phyloP scores from a whole-genome alignment of 768 basidiomycete species.

The Pleurotus ostreatus region DNA sequence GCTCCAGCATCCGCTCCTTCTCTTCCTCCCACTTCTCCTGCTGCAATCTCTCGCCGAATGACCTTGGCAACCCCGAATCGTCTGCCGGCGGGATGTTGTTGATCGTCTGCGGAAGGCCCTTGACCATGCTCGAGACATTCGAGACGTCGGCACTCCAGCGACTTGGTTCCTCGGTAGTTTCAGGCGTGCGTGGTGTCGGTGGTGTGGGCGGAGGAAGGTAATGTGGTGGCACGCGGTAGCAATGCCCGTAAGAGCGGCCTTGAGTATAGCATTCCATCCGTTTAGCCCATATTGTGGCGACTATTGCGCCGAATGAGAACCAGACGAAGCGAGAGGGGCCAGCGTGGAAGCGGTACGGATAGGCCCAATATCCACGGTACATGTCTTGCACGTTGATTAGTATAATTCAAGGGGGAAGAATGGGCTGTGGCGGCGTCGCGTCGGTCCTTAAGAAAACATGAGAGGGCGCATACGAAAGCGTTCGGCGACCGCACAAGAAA shows the following conservation, averaged over 20 bases:
- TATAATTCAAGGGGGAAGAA: not conserved
- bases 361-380: not conserved
- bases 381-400: not conserved
- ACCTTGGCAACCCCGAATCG: conserved; percentile 6
- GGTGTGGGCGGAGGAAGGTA: not conserved
- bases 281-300: conserved; percentile 36
- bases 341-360: conserved; percentile 12
- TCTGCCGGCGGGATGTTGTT: conserved; percentile 21
- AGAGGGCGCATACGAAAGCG: conserved; percentile 1
- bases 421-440: not conserved
- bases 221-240: conserved; percentile 10
- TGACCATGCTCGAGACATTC: conserved; percentile 11
- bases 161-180: not conserved
- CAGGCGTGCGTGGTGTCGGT: not conserved
- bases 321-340: conserved; percentile 62
- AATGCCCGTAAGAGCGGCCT: conserved; percentile 13
- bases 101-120: conserved; percentile 22
- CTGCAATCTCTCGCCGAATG: conserved; percentile 16
- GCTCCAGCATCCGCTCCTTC: conserved; percentile 37
- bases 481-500: not conserved
- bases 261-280: conserved; percentile 30
- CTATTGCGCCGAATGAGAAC: conserved; percentile 60
- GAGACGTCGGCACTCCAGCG: not conserved
- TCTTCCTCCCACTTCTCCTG: conserved; percentile 42
- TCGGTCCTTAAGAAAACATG: conserved; percentile 3